Conservation (phyloP, 768 basidiomycete genomes). For the Suillus subaureus region DNA sequence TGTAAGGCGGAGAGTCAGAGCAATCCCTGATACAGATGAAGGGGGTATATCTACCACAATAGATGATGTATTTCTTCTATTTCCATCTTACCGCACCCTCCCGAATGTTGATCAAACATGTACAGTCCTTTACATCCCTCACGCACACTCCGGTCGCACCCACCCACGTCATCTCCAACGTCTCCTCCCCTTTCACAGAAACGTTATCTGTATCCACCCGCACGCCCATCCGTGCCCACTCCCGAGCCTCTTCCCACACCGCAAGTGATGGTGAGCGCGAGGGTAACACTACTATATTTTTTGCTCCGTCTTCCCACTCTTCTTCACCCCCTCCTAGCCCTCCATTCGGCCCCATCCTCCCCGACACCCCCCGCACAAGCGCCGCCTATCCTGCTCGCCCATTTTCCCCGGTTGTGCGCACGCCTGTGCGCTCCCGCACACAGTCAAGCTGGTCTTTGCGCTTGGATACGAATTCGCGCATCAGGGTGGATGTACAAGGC, state of each 20-base stretch:
- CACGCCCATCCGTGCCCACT: conserved; percentile 18
- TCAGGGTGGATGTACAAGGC: background rate
- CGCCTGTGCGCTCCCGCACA: conserved; percentile 3
- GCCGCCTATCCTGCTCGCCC: conserved; percentile 31
- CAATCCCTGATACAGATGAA: conserved; percentile 16
- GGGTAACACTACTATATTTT: background rate
- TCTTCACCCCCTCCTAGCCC: conserved; percentile 2
- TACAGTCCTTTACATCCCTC: conserved; percentile 47
- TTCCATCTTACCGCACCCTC: background rate
- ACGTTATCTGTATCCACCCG: conserved; percentile 5
- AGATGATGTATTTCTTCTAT: conserved; percentile 47
- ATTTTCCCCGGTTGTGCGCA: conserved; percentile 29
- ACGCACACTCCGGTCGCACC: conserved; percentile 51
- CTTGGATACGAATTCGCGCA: background rate
- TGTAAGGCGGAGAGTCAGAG: conserved; percentile 3
- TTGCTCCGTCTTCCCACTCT: conserved; percentile 7
- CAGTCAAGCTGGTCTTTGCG: background rate
- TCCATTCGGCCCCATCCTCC: conserved; percentile 33
- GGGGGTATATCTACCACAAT: conserved; percentile 31
- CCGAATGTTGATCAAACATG: background rate
- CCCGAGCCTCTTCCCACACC: conserved; percentile 7
- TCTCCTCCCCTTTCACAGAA: conserved; percentile 30
- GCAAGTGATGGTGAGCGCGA: conserved; percentile 17
- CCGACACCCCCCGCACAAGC: conserved; percentile 31
- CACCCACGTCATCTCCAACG: conserved; percentile 50